Base-by-base conservation (phyloP, 495 filamentous ascomycete genomes). In the Aspergillus carlsbadensis region DNA sequence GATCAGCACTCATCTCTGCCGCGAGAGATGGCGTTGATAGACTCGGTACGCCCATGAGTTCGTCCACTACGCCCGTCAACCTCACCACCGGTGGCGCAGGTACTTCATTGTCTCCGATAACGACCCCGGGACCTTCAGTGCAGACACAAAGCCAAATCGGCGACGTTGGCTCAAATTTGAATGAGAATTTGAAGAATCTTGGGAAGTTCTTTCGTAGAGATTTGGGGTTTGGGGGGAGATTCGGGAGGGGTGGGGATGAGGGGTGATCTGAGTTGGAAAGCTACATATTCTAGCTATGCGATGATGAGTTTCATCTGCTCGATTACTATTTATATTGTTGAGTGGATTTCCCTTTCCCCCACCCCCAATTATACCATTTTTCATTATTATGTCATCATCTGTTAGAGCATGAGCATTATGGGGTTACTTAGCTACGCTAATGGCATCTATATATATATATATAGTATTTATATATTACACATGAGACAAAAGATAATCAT, bases 131-230 rank as follows among this genome's bases (percentile, higher is more conserved):
- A 17, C 31, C 57, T 20, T 29, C 41, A n/a, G 35, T 43, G 24
- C 49, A 34, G 13, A 52, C 22, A 18, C 55, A 46, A 18, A 47
- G 10, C 17, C 64, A 63, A 36, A 56, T 54, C 60, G 21, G 65
- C 59, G 17, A 67, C 17, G 71, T 78, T 17, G 71, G 80, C 6
- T 80, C 76, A 4, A 88, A 87, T 37, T 77, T 96, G 52, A 93
- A 96, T 63, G 91, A 95, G 72, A 96, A 96, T 70, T 64, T 96
- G 70, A 91, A 88, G 79, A 96, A 89, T 70, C 88, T 98, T 68
- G 94, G 94, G 3, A 96, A 94, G 72, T 96, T 98, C 73, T 98
- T 98, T 75, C 84, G 87, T 46, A 73, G 93, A 51, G 94, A 98
- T 75, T 82, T 93, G 29, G 88, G 90, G 3, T 85, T 98, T 70